phyloP scores from a whole-genome alignment of 2,329 filamentous ascomycete genomes.

The Botryosphaeria dothidea region DNA sequence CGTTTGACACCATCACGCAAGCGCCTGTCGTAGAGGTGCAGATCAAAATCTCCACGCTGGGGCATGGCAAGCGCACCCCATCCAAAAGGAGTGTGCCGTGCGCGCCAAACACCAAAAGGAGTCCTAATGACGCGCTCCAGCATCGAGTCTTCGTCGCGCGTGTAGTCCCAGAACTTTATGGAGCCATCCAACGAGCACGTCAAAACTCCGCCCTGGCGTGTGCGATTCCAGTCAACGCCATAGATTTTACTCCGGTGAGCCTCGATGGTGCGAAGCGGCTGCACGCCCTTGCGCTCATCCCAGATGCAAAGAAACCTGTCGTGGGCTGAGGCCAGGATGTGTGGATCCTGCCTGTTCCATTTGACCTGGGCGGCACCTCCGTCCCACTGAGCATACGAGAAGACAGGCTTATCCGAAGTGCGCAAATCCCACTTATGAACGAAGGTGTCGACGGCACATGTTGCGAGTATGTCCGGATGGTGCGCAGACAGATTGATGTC shows the following conservation, averaged over 20 bases:
- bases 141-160: constrained; percentile 51
- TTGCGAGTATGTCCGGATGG: constrained; percentile 84
- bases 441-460: constrained; percentile 89
- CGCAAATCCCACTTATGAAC: constrained; percentile 92
- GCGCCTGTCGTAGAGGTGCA: constrained; percentile 79
- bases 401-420: constrained; percentile 68
- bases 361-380: constrained; percentile 94
- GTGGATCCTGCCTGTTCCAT: constrained; percentile 84
- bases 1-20: constrained; percentile 45
- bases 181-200: constrained; percentile 91
- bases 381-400: constrained; percentile 63
- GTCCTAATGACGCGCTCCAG: constrained; percentile 73
- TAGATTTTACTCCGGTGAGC: constrained; percentile 94
- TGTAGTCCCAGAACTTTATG: constrained; percentile 92
- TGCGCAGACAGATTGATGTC: constrained; percentile 96
- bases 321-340: constrained; percentile 87
- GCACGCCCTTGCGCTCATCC: constrained; percentile 79
- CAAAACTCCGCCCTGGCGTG: constrained; percentile 68
- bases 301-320: constrained; percentile 86
- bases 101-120: constrained; percentile 86
- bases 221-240: constrained; percentile 90
- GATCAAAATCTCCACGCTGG: constrained; percentile 79
- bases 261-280: constrained; percentile 78
- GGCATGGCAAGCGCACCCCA: constrained; percentile 87
- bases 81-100: constrained; percentile 88